Evolutionary conservation across 768 basidiomycete species (phyloP).

Genomic region (Lactarius hatsudake): DNA sequence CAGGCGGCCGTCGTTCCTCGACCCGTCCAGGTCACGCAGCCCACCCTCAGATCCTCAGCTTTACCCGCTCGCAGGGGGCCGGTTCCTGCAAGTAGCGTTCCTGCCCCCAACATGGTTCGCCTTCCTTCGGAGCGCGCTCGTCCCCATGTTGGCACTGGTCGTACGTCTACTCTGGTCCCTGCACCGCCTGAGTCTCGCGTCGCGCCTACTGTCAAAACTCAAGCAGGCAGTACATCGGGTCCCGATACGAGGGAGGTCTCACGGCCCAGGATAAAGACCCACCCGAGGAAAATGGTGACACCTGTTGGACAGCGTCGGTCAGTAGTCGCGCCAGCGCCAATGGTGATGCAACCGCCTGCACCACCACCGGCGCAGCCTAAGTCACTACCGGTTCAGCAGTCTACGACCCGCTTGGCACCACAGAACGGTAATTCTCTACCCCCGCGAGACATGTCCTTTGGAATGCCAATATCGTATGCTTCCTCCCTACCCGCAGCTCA

Average conservation of each 20-base stretch:
- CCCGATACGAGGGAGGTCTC: slow-evolving; percentile 6
- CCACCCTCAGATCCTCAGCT: background rate
- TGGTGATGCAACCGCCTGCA: background rate
- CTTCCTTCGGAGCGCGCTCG: background rate
- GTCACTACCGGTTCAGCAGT: background rate
- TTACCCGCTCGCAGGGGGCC: background rate
- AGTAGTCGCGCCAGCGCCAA: background rate
- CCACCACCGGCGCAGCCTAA: background rate
- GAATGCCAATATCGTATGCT: background rate
- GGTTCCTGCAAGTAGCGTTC: background rate
- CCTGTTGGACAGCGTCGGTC: slow-evolving; percentile 6
- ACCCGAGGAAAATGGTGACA: slow-evolving; percentile 15
- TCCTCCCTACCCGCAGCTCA: background rate
- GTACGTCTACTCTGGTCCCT: background rate
- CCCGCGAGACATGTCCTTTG: background rate
- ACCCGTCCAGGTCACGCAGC: background rate
- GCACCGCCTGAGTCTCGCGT: background rate
- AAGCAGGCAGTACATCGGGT: background rate
- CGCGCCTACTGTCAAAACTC: background rate
- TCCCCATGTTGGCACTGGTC: background rate
- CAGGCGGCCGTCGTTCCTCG: background rate
- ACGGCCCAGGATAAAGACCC: slow-evolving; percentile 12
- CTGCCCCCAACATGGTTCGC: background rate
- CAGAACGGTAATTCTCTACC: background rate
- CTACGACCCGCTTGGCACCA: background rate